These are phyloP conservation scores for Eimeria sp. DNA, from an alignment of 169 alveolate genomes.

Conservation along the genomic window DNA sequence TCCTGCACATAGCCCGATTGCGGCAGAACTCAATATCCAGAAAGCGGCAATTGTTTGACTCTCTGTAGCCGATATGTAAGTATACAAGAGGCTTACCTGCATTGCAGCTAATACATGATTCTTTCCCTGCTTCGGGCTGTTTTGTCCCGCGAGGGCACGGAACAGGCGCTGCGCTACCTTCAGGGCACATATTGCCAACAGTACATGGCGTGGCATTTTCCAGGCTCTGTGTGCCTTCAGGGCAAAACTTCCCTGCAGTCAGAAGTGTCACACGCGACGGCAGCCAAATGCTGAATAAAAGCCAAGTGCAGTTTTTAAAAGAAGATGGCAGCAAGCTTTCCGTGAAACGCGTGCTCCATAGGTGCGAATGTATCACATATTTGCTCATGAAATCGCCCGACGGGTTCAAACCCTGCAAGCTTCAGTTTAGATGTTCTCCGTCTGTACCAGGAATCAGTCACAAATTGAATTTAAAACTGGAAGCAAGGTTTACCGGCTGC, in stretches of 20 bases:
- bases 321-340: neutral
- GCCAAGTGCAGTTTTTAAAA: neutral
- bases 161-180: conserved; percentile 82
- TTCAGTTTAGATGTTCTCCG: no score
- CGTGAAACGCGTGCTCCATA: neutral
- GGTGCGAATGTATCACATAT: neutral
- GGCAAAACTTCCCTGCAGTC: conserved; percentile 33
- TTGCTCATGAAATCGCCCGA: neutral
- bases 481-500: neutral
- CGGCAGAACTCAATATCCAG: neutral
- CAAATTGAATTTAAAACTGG: neutral
- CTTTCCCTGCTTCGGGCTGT: conserved; percentile 62
- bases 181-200: conserved; percentile 89
- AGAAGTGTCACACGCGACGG: neutral
- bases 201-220: conserved; percentile 14
- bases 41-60: neutral
- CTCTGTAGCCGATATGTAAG: neutral
- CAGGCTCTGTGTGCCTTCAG: conserved; percentile 14
- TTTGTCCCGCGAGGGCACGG: conserved; percentile 79
- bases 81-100: conserved; percentile 12
- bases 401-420: no score
- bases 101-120: conserved; percentile 14
- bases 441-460: neutral
- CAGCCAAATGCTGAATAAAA: neutral
- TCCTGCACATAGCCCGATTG: neutral